Conservation (phyloP, 1,284 basidiomycete genomes). For the Naganishia cerealis region DNA sequence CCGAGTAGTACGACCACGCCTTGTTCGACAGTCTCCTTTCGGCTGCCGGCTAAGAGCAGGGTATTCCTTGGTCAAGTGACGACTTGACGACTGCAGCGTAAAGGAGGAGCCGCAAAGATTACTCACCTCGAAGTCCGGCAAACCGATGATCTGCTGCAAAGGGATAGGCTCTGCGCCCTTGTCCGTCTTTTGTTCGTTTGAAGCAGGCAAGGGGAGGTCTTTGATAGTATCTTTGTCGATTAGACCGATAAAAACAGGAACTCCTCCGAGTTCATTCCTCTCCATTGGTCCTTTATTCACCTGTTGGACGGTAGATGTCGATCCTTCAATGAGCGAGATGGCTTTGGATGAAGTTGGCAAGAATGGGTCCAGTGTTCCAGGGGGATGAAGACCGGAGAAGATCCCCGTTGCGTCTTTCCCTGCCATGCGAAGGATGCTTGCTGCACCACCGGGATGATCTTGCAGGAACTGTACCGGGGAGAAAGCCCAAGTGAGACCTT, state of each 20-base stretch:
- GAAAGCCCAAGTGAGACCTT: not conserved
- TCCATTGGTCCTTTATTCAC: constrained; percentile 31
- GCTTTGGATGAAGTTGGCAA: no score
- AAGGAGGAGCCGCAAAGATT: not conserved
- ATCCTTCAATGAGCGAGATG: no score
- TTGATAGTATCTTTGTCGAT: constrained; percentile 31
- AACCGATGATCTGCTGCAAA: constrained; percentile 49
- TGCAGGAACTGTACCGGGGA: constrained; percentile 44
- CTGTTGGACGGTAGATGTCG: constrained; percentile 35
- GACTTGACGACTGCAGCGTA: not conserved
- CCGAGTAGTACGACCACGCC: constrained; percentile 53
- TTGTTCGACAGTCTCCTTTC: constrained; percentile 46
- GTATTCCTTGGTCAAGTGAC: not conserved
- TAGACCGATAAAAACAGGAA: constrained; percentile 40
- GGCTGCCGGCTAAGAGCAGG: constrained; percentile 43
- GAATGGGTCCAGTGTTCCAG: constrained; percentile 50
- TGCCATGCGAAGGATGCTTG: constrained; percentile 46
- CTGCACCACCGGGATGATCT: constrained; percentile 50
- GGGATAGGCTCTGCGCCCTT: constrained; percentile 29
- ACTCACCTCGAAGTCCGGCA: constrained; percentile 52
- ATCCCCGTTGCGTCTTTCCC: constrained; percentile 49
- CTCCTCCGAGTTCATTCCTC: constrained; percentile 33
- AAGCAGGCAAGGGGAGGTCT: constrained; percentile 9
- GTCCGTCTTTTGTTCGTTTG: constrained; percentile 9
- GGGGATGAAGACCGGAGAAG: constrained; percentile 51